Evolutionary conservation across 805 yeast species (phyloP).

Genomic region (Scheffersomyces spartinae): DNA sequence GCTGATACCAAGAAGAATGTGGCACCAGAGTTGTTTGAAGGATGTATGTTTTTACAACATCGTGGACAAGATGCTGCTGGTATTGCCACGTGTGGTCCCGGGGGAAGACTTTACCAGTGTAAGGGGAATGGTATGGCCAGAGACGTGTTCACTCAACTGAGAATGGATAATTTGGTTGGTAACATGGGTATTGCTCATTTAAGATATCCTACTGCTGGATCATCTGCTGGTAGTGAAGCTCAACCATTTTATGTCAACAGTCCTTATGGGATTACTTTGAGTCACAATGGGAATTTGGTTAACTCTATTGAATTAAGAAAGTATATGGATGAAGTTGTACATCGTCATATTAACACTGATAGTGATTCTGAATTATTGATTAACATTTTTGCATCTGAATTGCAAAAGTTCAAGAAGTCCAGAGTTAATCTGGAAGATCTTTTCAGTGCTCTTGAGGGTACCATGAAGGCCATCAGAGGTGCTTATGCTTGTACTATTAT

Average conservation of each 20-base stretch:
- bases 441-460: slow-evolving; percentile 75
- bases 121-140: slow-evolving; percentile 99
- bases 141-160: slow-evolving; percentile 82
- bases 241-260: slow-evolving; percentile 97
- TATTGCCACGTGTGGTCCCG: slow-evolving; percentile 86
- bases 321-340: slow-evolving; percentile 86
- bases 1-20: slow-evolving; percentile 65
- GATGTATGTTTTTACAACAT: slow-evolving; percentile 86
- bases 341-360: slow-evolving; percentile 95
- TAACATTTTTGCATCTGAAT: slow-evolving; percentile 84
- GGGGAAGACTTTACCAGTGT: slow-evolving; percentile 92
- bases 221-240: slow-evolving; percentile 91
- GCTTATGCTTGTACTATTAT: slow-evolving; percentile 95
- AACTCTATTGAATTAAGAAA: slow-evolving; percentile 68
- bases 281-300: slow-evolving; percentile 93
- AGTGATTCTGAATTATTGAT: slow-evolving; percentile 86
- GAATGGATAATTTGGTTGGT: slow-evolving; percentile 75
- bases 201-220: slow-evolving; percentile 96
- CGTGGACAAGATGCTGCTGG: slow-evolving; percentile 99
- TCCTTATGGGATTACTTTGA: slow-evolving; percentile 84
- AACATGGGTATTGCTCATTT: slow-evolving; percentile 93
- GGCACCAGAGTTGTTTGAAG: slow-evolving; percentile 87
- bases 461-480: slow-evolving; percentile 74
- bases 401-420: slow-evolving; percentile 83
- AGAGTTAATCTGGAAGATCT: slow-evolving; percentile 88